A percentile compares a stretch with the other conserved stretches of the same genome.
Evolutionary conservation across 2,329 filamentous ascomycete genomes (phyloP).

Genomic region (Ophiocordyceps camponoti-leonardi): DNA sequence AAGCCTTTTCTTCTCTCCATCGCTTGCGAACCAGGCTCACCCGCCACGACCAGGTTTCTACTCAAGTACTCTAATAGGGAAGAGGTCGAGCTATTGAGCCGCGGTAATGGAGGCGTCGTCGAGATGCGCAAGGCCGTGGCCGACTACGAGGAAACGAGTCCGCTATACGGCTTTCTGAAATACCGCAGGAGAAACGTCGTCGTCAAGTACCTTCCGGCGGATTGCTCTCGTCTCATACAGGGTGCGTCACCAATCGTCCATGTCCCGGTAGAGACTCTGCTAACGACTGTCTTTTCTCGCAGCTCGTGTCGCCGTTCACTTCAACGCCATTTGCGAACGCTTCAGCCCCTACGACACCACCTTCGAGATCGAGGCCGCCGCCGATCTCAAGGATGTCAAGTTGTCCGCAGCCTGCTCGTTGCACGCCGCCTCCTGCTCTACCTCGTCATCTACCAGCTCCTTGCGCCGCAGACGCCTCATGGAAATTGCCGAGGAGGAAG

Average conservation of each 20-base stretch:
- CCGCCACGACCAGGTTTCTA: conserved; percentile 53
- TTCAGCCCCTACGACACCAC: conserved; percentile 79
- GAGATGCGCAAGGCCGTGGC: conserved; percentile 69
- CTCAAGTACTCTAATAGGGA: conserved; percentile 84
- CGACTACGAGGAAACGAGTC: conserved; percentile 67
- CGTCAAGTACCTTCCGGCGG: conserved; percentile 83
- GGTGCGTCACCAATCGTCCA: conserved; percentile 36
- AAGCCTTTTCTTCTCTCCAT: conserved; percentile 13
- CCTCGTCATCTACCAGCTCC: conserved; percentile 70
- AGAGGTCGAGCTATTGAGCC: conserved; percentile 61
- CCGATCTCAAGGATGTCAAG: conserved; percentile 73
- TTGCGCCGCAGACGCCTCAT: conserved; percentile 60
- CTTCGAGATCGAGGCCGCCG: conserved; percentile 56
- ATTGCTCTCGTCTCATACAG: conserved; percentile 79
- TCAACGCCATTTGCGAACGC: conserved; percentile 46
- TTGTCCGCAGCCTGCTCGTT: conserved; percentile 79
- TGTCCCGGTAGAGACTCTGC: neutral
- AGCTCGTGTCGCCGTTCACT: conserved; percentile 71
- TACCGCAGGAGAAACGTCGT: conserved; percentile 82
- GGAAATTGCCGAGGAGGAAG: conserved; percentile 87
- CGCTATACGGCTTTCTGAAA: conserved; percentile 79
- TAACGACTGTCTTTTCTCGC: conserved; percentile 3
- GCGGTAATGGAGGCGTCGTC: conserved; percentile 64
- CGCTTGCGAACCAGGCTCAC: conserved; percentile 4
- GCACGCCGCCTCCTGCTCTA: conserved; percentile 74